Evolutionary conservation across 2,329 filamentous ascomycete species (phyloP).

Genomic region (Fonsecaea erecta): DNA sequence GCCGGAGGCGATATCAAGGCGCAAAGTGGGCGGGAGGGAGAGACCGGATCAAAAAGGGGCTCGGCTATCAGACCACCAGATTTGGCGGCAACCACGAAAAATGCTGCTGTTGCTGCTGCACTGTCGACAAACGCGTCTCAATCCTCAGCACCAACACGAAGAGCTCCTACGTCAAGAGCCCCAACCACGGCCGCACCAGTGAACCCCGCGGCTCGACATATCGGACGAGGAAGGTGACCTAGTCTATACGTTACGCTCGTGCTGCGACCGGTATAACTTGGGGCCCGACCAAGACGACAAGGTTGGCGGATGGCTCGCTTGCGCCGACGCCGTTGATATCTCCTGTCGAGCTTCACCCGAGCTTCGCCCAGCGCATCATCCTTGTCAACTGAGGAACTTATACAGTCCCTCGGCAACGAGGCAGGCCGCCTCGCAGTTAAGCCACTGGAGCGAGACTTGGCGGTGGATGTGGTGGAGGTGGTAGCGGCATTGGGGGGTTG

Average conservation of each 20-base stretch:
- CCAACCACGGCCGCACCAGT: constrained; percentile 12
- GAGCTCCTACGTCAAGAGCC: constrained; percentile 18
- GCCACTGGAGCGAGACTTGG: neutral
- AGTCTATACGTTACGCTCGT: neutral
- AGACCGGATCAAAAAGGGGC: neutral
- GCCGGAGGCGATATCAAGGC: neutral
- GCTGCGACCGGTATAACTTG: neutral
- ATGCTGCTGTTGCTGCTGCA: too few species aligned
- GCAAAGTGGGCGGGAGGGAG: neutral
- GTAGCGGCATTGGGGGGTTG: neutral
- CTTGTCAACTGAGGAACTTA: neutral
- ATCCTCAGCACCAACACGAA: constrained; percentile 12
- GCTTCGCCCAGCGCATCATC: too few species aligned
- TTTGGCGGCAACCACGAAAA: neutral
- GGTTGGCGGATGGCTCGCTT: neutral
- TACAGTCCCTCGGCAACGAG: neutral
- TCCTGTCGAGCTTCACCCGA: neutral
- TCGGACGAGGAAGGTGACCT: neutral
- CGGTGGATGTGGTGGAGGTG: neutral
- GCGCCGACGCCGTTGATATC: neutral
- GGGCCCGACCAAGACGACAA: neutral
- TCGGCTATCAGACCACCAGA: neutral
- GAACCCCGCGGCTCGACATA: neutral
- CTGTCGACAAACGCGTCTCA: neutral
- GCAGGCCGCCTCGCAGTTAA: neutral